phyloP scores from a whole-genome alignment of 75 land plant species.

The Selaginella tamariscina region DNA sequence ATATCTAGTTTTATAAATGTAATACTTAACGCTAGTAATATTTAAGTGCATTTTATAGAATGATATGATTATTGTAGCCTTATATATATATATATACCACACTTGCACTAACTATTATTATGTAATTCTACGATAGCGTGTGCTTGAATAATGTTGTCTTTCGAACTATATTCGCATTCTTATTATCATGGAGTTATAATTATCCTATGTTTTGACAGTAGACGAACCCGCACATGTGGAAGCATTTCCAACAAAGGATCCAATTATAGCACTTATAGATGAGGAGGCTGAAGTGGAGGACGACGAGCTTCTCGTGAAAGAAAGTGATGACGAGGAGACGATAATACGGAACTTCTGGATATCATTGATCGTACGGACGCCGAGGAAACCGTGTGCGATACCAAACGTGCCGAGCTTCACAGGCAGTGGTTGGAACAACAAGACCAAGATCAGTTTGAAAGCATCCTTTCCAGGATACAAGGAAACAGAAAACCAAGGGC shows the following conservation, averaged over 20 bases:
- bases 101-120: no score
- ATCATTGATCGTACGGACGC: slow-evolving; percentile 17
- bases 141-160: no score
- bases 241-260: neutral
- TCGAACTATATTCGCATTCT: no score
- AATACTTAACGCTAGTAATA: no score
- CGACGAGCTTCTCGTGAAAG: neutral
- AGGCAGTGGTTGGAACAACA: slow-evolving; percentile 77
- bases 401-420: slow-evolving; percentile 65
- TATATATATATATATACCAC: no score
- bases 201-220: no score
- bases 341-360: neutral
- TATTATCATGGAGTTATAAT: no score
- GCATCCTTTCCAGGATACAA: slow-evolving; percentile 38
- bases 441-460: slow-evolving; percentile 1
- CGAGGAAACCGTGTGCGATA: slow-evolving; percentile 38
- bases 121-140: no score
- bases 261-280: neutral
- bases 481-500: slow-evolving; percentile 38
- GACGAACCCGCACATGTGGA: no score
- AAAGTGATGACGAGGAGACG: neutral
- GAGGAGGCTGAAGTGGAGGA: neutral
- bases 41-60: no score
- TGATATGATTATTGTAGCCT: no score
- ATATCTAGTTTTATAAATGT: no score